Base-by-base conservation (phyloP, 441 rosid genomes). In the Euphorbia celastroides region DNA sequence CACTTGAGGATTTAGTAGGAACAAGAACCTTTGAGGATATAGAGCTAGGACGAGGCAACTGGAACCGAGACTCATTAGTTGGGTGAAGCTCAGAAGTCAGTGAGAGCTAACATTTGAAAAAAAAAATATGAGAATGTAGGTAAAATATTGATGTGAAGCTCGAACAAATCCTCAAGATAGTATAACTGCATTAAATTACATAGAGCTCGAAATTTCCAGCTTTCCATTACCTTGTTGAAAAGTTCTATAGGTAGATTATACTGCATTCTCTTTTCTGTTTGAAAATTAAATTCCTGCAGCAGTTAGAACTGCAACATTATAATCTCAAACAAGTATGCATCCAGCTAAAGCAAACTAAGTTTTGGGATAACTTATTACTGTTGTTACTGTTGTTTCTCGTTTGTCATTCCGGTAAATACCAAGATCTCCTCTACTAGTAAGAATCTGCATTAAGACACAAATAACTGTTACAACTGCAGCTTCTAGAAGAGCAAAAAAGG, bases 381-480 rank as follows among this genome's bases (percentile, higher is more conserved):
- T 72, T 54, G 98, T 95, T 56, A 88, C 86, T 16, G 97, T 88
- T 36, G 86, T 79, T 81, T 90, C 97, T 63, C 83, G 80, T 81
- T 90, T 92, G 83, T 69, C 81, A 77, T 84, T 90, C 71, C 83
- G 81, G 63, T 86, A 85, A 65, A 94, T 76, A 16, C 96, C 98
- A 52, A 90, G 77, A 67, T 92, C 93, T 62, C 96, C 97, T 85
- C 81, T 87, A 72, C 93, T 88, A 68, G 96, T 83, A 72, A 90
- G 80, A 79, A 92, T 84, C 97, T 92, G 83, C 79, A 76, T 57
- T 65, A 41, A 65, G 64, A 50, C 12, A 38, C 22, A 14, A 57
- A 70, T 52, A 23, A 44, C 27, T 62, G 74, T 59, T 55, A n/a
- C 12, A 50, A 62, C 14, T 36, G 55, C 65, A 66, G 41, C 28